These are phyloP conservation scores for Pythium rishiriense DNA, from an alignment of 352 stramenopile species.

Conservation along the genomic window DNA sequence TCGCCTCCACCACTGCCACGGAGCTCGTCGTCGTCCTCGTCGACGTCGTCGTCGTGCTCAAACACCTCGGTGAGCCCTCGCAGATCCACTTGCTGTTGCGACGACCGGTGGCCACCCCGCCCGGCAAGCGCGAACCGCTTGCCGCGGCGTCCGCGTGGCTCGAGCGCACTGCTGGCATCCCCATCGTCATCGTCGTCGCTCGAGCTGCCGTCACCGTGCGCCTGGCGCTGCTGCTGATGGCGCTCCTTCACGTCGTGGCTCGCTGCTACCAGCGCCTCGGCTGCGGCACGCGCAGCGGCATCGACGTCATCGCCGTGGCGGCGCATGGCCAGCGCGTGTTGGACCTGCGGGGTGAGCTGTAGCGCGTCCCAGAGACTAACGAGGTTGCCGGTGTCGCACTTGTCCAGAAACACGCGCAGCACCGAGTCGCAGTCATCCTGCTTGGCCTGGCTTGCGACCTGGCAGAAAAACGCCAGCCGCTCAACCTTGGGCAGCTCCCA, in stretches of 20 bases:
- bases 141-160: background rate
- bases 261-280: background rate
- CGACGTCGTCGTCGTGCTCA: conserved; percentile 39
- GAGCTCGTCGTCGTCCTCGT: conserved; percentile 35
- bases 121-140: conserved; percentile 1
- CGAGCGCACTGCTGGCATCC: background rate
- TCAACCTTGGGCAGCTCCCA: conserved; percentile 61
- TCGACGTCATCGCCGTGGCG: conserved; percentile 23
- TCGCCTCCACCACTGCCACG: conserved; percentile 26
- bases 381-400: conserved; percentile 45
- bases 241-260: conserved; percentile 14
- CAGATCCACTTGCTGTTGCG: conserved; percentile 48
- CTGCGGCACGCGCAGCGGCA: conserved; percentile 6
- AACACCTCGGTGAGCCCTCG: conserved; percentile 53
- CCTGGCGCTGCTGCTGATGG: background rate
- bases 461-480: conserved; percentile 64
- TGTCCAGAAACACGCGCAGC: conserved; percentile 48
- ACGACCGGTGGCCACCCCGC: background rate
- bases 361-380: conserved; percentile 52
- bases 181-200: conserved; percentile 10
- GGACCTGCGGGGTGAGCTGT: conserved; percentile 47
- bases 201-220: conserved; percentile 4
- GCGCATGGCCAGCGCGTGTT: conserved; percentile 33
- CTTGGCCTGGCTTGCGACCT: conserved; percentile 60
- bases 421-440: conserved; percentile 51